Base-by-base conservation (phyloP, 495 filamentous ascomycete genomes). In the Collariella sp. region DNA sequence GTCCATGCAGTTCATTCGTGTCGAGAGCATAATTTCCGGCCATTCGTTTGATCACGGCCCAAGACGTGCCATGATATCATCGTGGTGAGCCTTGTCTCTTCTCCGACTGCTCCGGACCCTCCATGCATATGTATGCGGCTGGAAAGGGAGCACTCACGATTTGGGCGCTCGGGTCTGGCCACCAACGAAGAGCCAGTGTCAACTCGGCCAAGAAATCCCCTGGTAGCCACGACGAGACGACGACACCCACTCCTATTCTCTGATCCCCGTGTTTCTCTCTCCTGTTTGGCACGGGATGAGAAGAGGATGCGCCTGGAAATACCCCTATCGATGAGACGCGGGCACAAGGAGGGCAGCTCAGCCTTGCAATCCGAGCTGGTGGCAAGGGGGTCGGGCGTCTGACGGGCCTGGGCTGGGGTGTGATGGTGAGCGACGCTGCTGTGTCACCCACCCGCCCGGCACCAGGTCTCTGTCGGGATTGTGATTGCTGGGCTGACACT, bases 401-500 rank as follows among this genome's bases (percentile, higher is more conserved):
- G n/a, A n/a, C n/a, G n/a, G n/a, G n/a, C n/a, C n/a, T n/a, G n/a
- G n/a, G n/a, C n/a, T n/a, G n/a, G n/a, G n/a, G n/a, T 42, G 12
- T 48, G 56, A 46, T 44, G 41, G 18, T 34, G 46, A 53, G 50
- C 45, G 39, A 19, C 41, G 38, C 33, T 54, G 56, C 41, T 19
- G 56, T 59, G 56, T 34, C 43, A 46, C 46, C 38, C 15, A 40
- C 31, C 26, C 16, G 11, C 43, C 33, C 52, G 34, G 29, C 36
- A 16, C 40, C 7, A 22, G 20, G 22, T 26, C 38, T 34, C 46
- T 48, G 18, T 26, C 29, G 42, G 31, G 35, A 38, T 22, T 23
- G n/a, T 49, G 50, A 31, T 40, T 49, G 24, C 47, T 52, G 55
- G 49, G 55, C 55, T 44, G 43, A 38, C 11, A 3, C 35, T n/a